Evolutionary conservation across 2,329 filamentous ascomycete genomes (phyloP).

Genomic region (Chrysoporthe puriensis): DNA sequence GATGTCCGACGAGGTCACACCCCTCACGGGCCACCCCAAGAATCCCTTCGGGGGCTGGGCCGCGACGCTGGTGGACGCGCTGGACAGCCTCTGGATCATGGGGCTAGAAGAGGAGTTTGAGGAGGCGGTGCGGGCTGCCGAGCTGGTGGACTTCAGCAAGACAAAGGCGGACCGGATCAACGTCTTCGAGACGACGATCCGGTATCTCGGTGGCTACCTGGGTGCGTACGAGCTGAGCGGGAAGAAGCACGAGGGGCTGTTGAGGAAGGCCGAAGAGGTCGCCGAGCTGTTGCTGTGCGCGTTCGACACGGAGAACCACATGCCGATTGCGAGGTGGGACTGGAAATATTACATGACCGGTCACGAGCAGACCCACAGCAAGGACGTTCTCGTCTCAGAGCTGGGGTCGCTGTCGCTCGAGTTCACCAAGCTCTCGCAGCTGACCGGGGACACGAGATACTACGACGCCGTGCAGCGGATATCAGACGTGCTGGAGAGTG

Average conservation of each 20-base stretch:
- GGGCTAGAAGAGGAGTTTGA: constrained; percentile 68
- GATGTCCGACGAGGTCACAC: constrained; percentile 65
- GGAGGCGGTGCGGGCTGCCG: constrained; percentile 61
- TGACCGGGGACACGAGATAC: constrained; percentile 62
- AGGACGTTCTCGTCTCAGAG: constrained; percentile 48
- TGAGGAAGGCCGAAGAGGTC: constrained; percentile 65
- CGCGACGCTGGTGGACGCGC: constrained; percentile 67
- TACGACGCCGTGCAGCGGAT: constrained; percentile 66
- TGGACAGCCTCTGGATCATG: constrained; percentile 77
- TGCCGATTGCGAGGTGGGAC: constrained; percentile 64
- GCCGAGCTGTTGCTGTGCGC: constrained; percentile 67
- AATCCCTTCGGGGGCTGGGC: constrained; percentile 70
- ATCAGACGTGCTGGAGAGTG: constrained; percentile 55
- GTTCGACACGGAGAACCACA: constrained; percentile 70
- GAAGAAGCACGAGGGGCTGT: constrained; percentile 53
- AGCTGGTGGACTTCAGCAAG: constrained; percentile 63
- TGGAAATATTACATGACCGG: constrained; percentile 54
- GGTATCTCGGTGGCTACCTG: constrained; percentile 70
- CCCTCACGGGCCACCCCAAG: constrained; percentile 54
- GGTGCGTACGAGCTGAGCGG: constrained; percentile 71
- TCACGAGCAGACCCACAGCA: constrained; percentile 48
- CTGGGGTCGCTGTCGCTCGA: constrained; percentile 64
- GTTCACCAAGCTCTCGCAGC: constrained; percentile 66
- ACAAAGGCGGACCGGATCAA: constrained; percentile 58
- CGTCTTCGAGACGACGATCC: constrained; percentile 72